These are phyloP conservation scores for Sporothrix euskadiensis DNA, from an alignment of 2,329 filamentous ascomycete species.

Conservation along the genomic window DNA sequence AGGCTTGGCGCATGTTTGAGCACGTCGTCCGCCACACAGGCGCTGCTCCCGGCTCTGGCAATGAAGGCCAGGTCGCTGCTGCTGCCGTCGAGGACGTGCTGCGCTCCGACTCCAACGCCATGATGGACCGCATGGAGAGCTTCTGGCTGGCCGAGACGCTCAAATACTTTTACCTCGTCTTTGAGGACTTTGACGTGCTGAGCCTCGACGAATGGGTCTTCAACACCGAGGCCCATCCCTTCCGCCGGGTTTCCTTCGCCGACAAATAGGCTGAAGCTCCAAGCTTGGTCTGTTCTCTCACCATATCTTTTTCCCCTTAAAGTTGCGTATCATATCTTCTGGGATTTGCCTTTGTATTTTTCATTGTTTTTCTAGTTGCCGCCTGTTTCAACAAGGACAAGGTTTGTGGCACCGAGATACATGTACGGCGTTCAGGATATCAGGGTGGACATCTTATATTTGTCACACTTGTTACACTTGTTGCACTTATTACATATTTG, in stretches of 20 bases:
- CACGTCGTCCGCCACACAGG: constrained; percentile 62
- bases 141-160: constrained; percentile 72
- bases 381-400: too few species aligned
- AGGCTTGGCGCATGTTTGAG: constrained; percentile 74
- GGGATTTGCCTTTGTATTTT: background rate
- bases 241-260: constrained; percentile 40
- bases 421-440: constrained; percentile 16
- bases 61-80: constrained; percentile 51
- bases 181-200: constrained; percentile 58
- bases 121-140: constrained; percentile 68
- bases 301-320: background rate
- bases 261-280: background rate
- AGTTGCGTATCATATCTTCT: background rate
- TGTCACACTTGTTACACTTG: background rate
- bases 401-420: background rate
- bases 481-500: background rate
- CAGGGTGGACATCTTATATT: background rate
- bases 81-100: constrained; percentile 68
- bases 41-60: constrained; percentile 43
- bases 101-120: constrained; percentile 37
- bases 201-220: constrained; percentile 64
- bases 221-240: constrained; percentile 58
- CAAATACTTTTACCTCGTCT: constrained; percentile 67
- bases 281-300: background rate
- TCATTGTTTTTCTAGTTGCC: background rate